Evolutionary conservation across 2,329 filamentous ascomycete species (phyloP).

Genomic region (Alternaria triticina): DNA sequence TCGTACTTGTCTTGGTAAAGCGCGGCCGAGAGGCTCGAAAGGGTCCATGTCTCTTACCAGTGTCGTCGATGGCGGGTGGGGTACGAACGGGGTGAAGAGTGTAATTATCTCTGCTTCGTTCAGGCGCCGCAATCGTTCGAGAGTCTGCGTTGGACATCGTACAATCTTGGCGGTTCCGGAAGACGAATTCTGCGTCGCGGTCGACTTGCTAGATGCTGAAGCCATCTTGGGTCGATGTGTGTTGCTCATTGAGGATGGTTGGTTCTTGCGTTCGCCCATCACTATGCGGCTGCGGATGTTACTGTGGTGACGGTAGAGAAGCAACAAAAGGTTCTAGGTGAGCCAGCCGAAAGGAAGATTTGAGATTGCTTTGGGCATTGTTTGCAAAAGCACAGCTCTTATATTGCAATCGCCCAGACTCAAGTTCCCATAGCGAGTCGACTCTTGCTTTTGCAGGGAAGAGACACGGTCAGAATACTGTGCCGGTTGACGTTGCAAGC

Average conservation of each 20-base stretch:
- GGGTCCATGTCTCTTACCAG: constrained; percentile 64
- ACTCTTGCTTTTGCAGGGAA: constrained; percentile 7
- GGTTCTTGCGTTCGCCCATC: neutral
- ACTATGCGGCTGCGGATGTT: neutral
- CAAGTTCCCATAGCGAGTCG: constrained; percentile 5
- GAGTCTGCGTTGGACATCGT: constrained; percentile 31
- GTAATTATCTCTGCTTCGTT: constrained; percentile 50
- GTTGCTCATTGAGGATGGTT: constrained; percentile 1
- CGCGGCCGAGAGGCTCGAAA: constrained; percentile 73
- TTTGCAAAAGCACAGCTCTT: neutral
- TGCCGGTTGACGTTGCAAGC: constrained; percentile 6
- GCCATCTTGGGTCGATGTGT: neutral
- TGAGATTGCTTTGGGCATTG: neutral
- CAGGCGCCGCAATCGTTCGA: constrained; percentile 42
- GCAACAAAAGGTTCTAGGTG: neutral
- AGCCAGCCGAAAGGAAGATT: neutral
- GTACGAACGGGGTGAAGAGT: constrained; percentile 62
- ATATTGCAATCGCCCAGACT: constrained; percentile 6
- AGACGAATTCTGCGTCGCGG: constrained; percentile 4
- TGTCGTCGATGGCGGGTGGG: constrained; percentile 46
- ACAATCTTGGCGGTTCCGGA: constrained; percentile 28
- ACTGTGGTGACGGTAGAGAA: neutral
- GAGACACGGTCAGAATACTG: constrained; percentile 8
- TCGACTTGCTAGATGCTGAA: neutral
- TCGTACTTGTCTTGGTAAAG: constrained; percentile 66